Evolutionary conservation across 352 stramenopile genomes (phyloP), one percentile per base, ranked within the genome.

Genomic region (Globisporangium middletonii): DNA sequence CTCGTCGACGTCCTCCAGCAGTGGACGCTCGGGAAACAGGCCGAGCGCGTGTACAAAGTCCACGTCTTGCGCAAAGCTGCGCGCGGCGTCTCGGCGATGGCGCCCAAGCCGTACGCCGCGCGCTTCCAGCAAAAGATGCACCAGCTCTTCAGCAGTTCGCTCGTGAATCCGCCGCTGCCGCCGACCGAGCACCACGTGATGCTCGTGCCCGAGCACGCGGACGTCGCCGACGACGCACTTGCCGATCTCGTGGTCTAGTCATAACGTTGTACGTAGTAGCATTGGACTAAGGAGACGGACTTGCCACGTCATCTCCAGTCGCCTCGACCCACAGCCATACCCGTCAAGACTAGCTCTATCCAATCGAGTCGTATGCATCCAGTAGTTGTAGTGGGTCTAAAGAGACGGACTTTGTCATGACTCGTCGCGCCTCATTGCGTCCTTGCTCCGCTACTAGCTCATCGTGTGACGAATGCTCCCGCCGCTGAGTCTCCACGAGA

Each of bases 1-100:
- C 65, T 97, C 4, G 92, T 97, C 2, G 89, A 97, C 55, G 88
- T 97, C 13, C 64, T 97, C 46, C 89, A 97, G 69, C 72, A 86
- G 57, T 97, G 86, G 86, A 96, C 84, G 6, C 56, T 92, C 0
- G 41, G 60, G 0, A 97, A 97, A 58, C 77, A 87, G 43, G 53
- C 71, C 4, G 89, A 97, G 65, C 80, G 81, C 50, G 64, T 79
- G 13, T 94, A 94, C 64, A 96, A 96, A 50, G 80, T 94, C 27
- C 70, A 81, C 47, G 69, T 96, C 33, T 69, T 94, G 3, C 78
- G 77, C 13, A 92, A 94, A 45, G 76, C 77, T 0, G 52, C 63
- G 0, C 78, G 81, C n/a, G 85, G 85, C 1, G 66, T 95, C 9
- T 95, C 85, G 13, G 85, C 83, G 13, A 83, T 93, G 33, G 58